Base-by-base conservation (phyloP, 352 stramenopile genomes). In the Halophytophthora batemanensis region DNA sequence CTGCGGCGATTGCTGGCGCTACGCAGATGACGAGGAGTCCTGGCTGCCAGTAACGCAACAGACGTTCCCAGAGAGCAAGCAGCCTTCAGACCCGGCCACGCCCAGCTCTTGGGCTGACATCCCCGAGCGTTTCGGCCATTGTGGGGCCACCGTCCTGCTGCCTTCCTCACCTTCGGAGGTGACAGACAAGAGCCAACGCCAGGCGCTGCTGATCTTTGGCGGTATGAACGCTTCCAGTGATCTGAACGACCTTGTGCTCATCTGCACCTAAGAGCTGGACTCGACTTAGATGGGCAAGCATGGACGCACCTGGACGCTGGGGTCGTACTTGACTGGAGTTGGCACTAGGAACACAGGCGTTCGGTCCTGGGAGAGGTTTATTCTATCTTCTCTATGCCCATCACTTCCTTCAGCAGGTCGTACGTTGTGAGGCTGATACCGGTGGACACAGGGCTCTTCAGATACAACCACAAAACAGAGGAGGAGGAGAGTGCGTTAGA, bases 391-490 rank as follows among this genome's bases (percentile, higher is more conserved):
- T 92, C 82, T 45, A 94, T 74, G 18, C 75, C 82, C 51, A 94
- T 64, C n/a, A 91, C 50, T 42, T 94, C 84, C 57, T 94, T 94
- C 23, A 94, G 58, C 19, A 94, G 64, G 75, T 94, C 84, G 61
- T 94, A 94, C 21, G 82, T 71, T 37, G 84, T 94, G 21, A 94
- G 69, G 61, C 84, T 94, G 56, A 94, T 94, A 43, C 84, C 82
- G 1, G 82, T 93, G 45, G 82, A 84, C 52, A 94, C 57, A 25
- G 84, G 84, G 65, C 84, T 91, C 84, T 94, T n/a, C n/a, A n/a
- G n/a, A 52, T 31, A 28, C 10, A 61, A 25, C 23, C 11, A 56
- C 6, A 58, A 8, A 22, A 40, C 8, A 48, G 12, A 43, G 28
- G 36, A 31, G 50, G 13, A 3, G 14, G 35, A 13, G n/a, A n/a